Base-by-base conservation (phyloP, 2,329 filamentous ascomycete genomes). In the Aspergillus pseudotamarii region DNA sequence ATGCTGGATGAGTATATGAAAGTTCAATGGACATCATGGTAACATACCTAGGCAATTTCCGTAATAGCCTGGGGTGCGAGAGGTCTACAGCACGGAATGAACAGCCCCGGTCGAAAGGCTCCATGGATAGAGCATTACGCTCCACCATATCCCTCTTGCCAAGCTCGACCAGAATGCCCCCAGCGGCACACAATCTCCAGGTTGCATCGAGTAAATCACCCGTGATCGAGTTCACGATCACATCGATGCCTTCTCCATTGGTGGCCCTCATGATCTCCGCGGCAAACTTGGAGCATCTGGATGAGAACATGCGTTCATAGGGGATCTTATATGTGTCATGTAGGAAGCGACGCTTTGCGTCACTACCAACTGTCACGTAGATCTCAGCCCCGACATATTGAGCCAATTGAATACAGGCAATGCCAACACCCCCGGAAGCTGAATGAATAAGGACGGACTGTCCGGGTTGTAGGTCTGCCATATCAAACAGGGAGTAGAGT, bases 361-460 rank as follows among this genome's bases (percentile, higher is more conserved):
- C 58, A 21, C 45, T 68, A 32, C 69, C 66, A 10, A 71, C 69
- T 0, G 70, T 72, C n/a, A 60, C 61, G 36, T 57, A 69, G 32
- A 69, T 60, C 45, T 69, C 38, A 57, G 68, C 38, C 6, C 46
- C 60, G 8, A 54, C 19, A 30, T 58, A 46, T 11, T 58, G 51
- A 1, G 51, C 51, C 5, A 66, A 32, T 34, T 71, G 67, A 56
- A 73, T 71, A 11, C 66, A 66, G 26, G 71, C 68, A 6, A 66
- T 58, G 4, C 71, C 71, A 28, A 73, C 60, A 14, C 62, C 70
- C 6, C 67, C 63, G 2, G 64, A 56, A 6, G 62, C 70, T 1
- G 67, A 69, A 58, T 73, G 69, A 28, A 73, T 69, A 8, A 73
- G 53, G 6, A 72, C 69, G 9, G 41, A 55, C 30, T 70, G 65